Percentiles rank a stretch among this genome's conserved stretches.
These are phyloP conservation scores for Phoma herbarum DNA, from an alignment of 2,329 filamentous ascomycete species.

Conservation along the genomic window DNA sequence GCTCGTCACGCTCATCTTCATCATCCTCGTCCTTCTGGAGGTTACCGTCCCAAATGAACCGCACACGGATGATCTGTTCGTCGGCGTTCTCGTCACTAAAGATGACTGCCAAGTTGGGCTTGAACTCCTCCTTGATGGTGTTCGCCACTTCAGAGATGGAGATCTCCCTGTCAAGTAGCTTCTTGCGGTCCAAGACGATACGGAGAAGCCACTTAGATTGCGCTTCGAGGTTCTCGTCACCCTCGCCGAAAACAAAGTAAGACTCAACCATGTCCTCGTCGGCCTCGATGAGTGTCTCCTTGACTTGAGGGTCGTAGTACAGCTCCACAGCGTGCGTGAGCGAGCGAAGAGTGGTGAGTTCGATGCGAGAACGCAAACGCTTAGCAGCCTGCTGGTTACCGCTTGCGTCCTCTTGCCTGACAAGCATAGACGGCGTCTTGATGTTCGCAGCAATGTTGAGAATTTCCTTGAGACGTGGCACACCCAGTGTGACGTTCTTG, in stretches of 20 bases:
- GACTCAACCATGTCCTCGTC: slow-evolving; percentile 96
- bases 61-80: slow-evolving; percentile 91
- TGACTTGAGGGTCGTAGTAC: slow-evolving; percentile 94
- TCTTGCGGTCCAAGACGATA: slow-evolving; percentile 90
- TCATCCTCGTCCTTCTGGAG: slow-evolving; percentile 74
- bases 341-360: slow-evolving; percentile 92
- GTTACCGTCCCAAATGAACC: slow-evolving; percentile 70
- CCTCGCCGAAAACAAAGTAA: slow-evolving; percentile 92
- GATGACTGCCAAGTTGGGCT: slow-evolving; percentile 79
- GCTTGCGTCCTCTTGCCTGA: slow-evolving; percentile 73
- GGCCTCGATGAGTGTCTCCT: slow-evolving; percentile 82
- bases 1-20: slow-evolving; percentile 78
- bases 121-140: slow-evolving; percentile 89
- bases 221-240: slow-evolving; percentile 65
- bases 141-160: slow-evolving; percentile 89
- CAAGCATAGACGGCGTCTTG: slow-evolving; percentile 97
- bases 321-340: slow-evolving; percentile 94
- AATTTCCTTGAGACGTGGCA: slow-evolving; percentile 99
- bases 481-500: slow-evolving; percentile 99
- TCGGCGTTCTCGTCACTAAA: slow-evolving; percentile 99
- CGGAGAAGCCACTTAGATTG: slow-evolving; percentile 97
- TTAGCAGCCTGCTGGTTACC: slow-evolving; percentile 81
- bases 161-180: slow-evolving; percentile 93
- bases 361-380: slow-evolving; percentile 86
- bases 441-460: slow-evolving; percentile 97